These are phyloP conservation scores for Forsythia viridissima DNA, from an alignment of 257 asterid species.

Conservation along the genomic window DNA sequence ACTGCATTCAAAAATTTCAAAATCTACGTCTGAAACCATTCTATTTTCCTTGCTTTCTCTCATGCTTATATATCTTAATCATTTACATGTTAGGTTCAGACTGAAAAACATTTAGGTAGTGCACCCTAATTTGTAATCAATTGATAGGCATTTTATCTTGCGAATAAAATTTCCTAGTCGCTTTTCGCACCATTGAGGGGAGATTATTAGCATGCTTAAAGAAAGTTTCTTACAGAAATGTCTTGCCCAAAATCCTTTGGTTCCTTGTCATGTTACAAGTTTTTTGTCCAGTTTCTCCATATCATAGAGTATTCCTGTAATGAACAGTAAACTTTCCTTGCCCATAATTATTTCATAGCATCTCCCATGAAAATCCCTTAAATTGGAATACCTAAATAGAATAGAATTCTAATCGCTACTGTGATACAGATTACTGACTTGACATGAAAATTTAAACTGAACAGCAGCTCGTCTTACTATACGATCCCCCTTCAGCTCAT, in stretches of 20 bases:
- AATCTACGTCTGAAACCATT: background rate
- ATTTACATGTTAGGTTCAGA: background rate
- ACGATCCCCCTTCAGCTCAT: constrained; percentile 12
- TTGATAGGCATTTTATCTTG: background rate
- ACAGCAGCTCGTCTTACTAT: background rate
- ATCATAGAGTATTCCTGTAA: background rate
- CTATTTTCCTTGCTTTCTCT: background rate
- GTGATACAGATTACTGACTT: background rate
- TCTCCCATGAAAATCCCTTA: constrained; percentile 19
- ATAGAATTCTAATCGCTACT: background rate
- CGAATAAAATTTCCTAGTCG: background rate
- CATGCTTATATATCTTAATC: background rate
- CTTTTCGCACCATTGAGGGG: background rate
- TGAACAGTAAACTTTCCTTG: background rate
- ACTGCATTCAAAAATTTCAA: background rate
- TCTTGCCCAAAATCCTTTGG: background rate
- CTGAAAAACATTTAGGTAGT: background rate
- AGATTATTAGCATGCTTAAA: background rate
- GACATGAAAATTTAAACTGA: background rate
- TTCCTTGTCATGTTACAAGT: background rate
- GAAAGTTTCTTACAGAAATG: background rate
- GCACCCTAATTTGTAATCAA: background rate
- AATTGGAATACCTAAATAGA: background rate
- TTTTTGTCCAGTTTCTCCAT: no score
- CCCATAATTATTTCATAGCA: background rate